Conservation (phyloP, 768 basidiomycete species). For the Auricularia sp. region DNA sequence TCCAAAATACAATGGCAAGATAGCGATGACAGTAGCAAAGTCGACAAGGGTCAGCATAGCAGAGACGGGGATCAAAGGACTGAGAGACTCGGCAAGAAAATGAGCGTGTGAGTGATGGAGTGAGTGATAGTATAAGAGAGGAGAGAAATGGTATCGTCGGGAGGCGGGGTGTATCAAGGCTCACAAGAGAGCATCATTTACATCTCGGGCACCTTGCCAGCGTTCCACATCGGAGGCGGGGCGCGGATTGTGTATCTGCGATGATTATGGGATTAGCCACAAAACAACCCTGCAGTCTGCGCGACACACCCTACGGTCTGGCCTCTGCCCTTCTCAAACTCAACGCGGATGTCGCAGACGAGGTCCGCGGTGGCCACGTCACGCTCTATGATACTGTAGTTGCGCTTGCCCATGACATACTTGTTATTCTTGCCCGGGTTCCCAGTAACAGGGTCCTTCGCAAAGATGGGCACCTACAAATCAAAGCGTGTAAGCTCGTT, state of each 20-base stretch:
- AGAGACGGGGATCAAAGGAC: too few relatives aligned
- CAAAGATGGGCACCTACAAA: conserved; percentile 63
- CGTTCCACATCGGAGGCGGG: conserved; percentile 34
- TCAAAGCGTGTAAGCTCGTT: too few relatives aligned
- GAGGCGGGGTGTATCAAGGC: too few relatives aligned
- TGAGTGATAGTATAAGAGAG: too few relatives aligned
- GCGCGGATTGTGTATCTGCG: conserved; percentile 35
- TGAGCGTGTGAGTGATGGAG: too few relatives aligned
- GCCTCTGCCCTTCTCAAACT: conserved; percentile 74
- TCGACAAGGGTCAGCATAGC: too few relatives aligned
- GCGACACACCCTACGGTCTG: conserved; percentile 62
- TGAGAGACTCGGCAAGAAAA: too few relatives aligned
- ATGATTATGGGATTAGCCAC: conserved; percentile 1
- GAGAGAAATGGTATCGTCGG: too few relatives aligned
- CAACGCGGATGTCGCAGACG: conserved; percentile 76
- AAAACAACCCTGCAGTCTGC: conserved; percentile 2
- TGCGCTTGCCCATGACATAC: conserved; percentile 78
- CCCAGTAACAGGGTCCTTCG: conserved; percentile 60
- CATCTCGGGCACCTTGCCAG: not conserved
- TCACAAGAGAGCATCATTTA: not conserved
- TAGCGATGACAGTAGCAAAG: too few relatives aligned
- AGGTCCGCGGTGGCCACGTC: conserved; percentile 51
- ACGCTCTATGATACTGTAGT: conserved; percentile 72
- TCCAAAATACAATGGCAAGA: too few relatives aligned
- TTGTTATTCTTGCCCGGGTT: conserved; percentile 55